Conservation (phyloP, 352 stramenopile genomes). For the Globisporangium nagaii region DNA sequence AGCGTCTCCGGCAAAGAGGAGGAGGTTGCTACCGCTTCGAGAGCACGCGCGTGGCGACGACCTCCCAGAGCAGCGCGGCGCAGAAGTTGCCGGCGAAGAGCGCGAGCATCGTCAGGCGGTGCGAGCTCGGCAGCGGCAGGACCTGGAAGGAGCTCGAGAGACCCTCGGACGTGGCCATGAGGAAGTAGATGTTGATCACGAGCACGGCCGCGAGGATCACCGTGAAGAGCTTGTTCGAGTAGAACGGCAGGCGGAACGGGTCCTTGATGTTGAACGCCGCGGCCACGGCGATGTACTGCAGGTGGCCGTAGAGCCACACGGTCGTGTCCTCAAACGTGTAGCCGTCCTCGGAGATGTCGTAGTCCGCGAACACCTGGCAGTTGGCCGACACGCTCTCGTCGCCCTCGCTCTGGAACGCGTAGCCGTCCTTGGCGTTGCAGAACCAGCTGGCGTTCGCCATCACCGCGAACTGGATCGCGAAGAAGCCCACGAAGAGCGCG, state of each 20-base stretch:
- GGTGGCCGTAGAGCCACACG: conserved; percentile 55
- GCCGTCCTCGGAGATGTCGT: conserved; percentile 22
- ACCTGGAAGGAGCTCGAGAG: conserved; percentile 43
- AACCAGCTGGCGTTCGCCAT: conserved; percentile 31
- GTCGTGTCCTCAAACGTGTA: conserved; percentile 43
- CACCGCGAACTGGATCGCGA: conserved; percentile 29
- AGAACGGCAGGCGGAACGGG: conserved; percentile 41
- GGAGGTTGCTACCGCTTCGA: conserved; percentile 7
- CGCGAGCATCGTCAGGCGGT: conserved; percentile 34
- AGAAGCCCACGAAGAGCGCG: conserved; percentile 38
- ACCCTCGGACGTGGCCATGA: conserved; percentile 29
- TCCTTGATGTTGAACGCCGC: conserved; percentile 55
- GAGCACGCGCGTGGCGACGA: conserved; percentile 18
- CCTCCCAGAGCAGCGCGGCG: conserved; percentile 19
- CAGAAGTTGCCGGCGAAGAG: conserved; percentile 35
- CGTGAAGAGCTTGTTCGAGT: conserved; percentile 35
- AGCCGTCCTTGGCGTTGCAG: conserved; percentile 29
- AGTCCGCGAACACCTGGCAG: conserved; percentile 29
- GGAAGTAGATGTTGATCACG: conserved; percentile 43
- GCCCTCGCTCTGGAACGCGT: conserved; percentile 14
- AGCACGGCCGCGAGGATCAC: conserved; percentile 18
- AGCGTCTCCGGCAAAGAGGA: too few species aligned
- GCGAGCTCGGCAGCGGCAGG: conserved; percentile 29
- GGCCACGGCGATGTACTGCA: conserved; percentile 47
- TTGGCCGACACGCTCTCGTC: conserved; percentile 12